Evolutionary conservation across 169 alveolate genomes (phyloP), one percentile per base, ranked within the genome.

Genomic region (Eimeria falciformis): DNA sequence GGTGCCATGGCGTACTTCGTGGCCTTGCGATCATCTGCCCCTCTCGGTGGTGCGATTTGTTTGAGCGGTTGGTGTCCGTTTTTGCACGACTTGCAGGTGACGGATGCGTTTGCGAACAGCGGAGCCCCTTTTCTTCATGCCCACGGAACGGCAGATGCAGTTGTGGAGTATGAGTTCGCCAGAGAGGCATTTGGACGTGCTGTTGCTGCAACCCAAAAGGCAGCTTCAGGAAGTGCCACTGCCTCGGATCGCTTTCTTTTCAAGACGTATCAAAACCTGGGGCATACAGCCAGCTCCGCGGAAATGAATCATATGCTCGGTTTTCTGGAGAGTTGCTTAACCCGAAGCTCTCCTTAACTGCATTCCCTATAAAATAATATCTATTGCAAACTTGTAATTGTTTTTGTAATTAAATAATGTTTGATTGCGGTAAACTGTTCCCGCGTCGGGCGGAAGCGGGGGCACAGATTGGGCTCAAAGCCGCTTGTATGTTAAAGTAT

Each of bases 31-130:
- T 14, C 75, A 5, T 9, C 43, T 25, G 6, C 7, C 66, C 50
- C 47, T 11, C 66, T 90, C 3, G 90, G 83, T 3, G 90, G 82
- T 18, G 33, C 43, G 47, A 33, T 73, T n/a, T 53, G 81, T 12
- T 53, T 90, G 29, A 73, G 90, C 55, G 79, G 84, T 27, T 90
- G 94, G 94, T 29, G 55, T 25, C 94, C 94, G 6, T 47, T 43
- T 53, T 23, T 71, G 25, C 83, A 71, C 12, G 40, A 71, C 5
- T 37, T 71, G 21, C 0, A 7, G 14, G 37, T 62, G n/a, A 12
- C 11, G n/a, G 25, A 62, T n/a, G 29, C 29, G 73, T 62, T 62
- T n/a, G 37, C 37, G 37, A 71, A 37, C 56, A 18, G 56, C 53
- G 7, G 11, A 3, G 21, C n/a, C 29, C 83, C 5, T 9, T 29